Percentiles rank a stretch among this genome's conserved stretches.
Conservation (phyloP, 768 basidiomycete genomes). For the Sarcomyxa edulis region DNA sequence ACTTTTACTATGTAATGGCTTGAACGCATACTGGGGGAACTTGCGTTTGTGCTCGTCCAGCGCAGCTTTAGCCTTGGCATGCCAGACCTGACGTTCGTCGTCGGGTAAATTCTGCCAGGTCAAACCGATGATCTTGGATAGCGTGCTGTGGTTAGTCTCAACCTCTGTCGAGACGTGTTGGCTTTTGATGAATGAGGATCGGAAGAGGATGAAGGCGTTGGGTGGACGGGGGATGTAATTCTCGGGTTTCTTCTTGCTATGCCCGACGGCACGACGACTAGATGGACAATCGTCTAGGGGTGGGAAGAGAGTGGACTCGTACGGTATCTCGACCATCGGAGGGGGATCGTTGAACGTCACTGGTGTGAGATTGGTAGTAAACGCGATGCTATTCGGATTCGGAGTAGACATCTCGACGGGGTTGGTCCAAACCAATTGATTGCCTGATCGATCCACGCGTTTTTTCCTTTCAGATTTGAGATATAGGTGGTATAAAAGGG, state of each 20-base stretch:
- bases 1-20: conserved; percentile 48
- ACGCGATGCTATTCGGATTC: conserved; percentile 36
- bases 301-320: conserved; percentile 55
- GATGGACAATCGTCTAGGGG: conserved; percentile 28
- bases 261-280: conserved; percentile 41
- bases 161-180: conserved; percentile 73
- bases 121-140: conserved; percentile 81
- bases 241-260: conserved; percentile 66
- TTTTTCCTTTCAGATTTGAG: not conserved
- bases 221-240: conserved; percentile 81
- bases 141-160: conserved; percentile 78
- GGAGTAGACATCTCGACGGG: conserved; percentile 32
- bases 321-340: conserved; percentile 28
- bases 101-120: conserved; percentile 78
- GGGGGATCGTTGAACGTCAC: conserved; percentile 49
- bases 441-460: conserved; percentile 22
- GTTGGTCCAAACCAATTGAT: conserved; percentile 41
- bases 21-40: conserved; percentile 74
- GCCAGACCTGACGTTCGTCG: conserved; percentile 75
- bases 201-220: conserved; percentile 85
- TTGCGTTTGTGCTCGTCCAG: conserved; percentile 70
- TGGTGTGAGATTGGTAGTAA: conserved; percentile 55
- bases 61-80: conserved; percentile 66
- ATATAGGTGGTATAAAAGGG: conserved; percentile 1
- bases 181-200: conserved; percentile 75